Percentiles rank a stretch among this genome's conserved stretches.
Conservation (phyloP, 2,329 filamentous ascomycete species). For the Ophiosphaerella herpotricha region DNA sequence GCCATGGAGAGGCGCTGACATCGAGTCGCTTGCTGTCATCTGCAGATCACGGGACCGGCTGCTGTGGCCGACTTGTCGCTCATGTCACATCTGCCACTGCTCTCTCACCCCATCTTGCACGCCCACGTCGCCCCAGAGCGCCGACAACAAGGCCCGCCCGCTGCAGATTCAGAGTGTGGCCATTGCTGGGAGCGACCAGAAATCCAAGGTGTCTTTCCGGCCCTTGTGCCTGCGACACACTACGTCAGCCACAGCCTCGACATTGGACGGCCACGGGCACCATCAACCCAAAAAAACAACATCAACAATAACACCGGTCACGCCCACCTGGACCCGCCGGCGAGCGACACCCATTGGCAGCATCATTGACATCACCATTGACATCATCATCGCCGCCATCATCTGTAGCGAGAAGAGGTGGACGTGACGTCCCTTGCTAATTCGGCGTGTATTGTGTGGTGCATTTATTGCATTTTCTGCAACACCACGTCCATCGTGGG, state of each 20-base stretch:
- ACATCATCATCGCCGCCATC: too few relatives aligned
- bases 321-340: neutral
- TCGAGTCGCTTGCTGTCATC: slow-evolving; percentile 15
- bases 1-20: slow-evolving; percentile 23
- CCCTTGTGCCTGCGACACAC: slow-evolving; percentile 26
- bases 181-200: slow-evolving; percentile 10
- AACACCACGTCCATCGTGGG: too few relatives aligned
- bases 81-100: slow-evolving; percentile 28
- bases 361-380: too few relatives aligned
- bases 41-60: slow-evolving; percentile 38
- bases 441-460: too few relatives aligned
- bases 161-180: neutral
- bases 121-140: slow-evolving; percentile 11
- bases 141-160: slow-evolving; percentile 5
- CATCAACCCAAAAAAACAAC: slow-evolving; percentile 5
- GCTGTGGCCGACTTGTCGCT: slow-evolving; percentile 19
- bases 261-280: neutral
- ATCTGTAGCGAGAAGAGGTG: slow-evolving; percentile 1
- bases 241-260: slow-evolving; percentile 31
- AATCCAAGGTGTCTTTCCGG: slow-evolving; percentile 17
- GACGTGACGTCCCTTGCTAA: too few relatives aligned
- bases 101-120: slow-evolving; percentile 17
- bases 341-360: too few relatives aligned
- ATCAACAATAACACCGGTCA: slow-evolving; percentile 4
- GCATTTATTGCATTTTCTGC: too few relatives aligned